Evolutionary conservation across 169 alveolate genomes (phyloP), one percentile per base, ranked within the genome.

Genomic region (Plasmodium coatneyi): DNA sequence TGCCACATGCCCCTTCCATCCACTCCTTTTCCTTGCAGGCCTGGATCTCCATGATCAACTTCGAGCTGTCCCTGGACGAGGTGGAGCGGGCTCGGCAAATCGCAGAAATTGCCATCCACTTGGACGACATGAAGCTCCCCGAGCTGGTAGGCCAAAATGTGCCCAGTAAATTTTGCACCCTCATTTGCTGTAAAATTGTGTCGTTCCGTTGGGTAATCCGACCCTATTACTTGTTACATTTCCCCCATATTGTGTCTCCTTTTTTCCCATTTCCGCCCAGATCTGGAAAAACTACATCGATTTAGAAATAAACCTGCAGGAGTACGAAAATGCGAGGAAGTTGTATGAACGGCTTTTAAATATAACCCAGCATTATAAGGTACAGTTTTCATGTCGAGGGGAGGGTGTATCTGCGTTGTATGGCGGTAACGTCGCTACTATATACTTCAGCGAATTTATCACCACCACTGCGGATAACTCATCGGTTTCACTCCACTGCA

Each of bases 361-460:
- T 80, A 98, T 97, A 95, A 98, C 99, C 3, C 97, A 98, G 82
- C 99, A 98, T 97, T 92, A 94, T 19, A 97, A 97, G 96, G 98
- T 95, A 94, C 28, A 30, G 25, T 10, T 41, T 22, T 46, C 46
- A 60, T 43, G 30, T 12, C 10, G 22, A 0, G 41, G 0, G 14
- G 14, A 10, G 36, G 9, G 30, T 19, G n/a, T 66, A 9, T 14
- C 4, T 66, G 76, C n/a, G n/a, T 66, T 25, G 30, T 66, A 22
- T 66, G 60, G 19, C 14, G 60, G 7, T 22, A 49, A 3, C 25
- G 60, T 49, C 19, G 60, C 22, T 49, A 49, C 22, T 14, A 46
- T 46, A 12, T 3, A 14, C 7, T 43, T 16, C n/a, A 0, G 16
- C 16, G n/a, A 43, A 10, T 10, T 43, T 2, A 43, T 43, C 7